phyloP scores from a whole-genome alignment of 257 asterid species.

The Primulina huaijiensis region DNA sequence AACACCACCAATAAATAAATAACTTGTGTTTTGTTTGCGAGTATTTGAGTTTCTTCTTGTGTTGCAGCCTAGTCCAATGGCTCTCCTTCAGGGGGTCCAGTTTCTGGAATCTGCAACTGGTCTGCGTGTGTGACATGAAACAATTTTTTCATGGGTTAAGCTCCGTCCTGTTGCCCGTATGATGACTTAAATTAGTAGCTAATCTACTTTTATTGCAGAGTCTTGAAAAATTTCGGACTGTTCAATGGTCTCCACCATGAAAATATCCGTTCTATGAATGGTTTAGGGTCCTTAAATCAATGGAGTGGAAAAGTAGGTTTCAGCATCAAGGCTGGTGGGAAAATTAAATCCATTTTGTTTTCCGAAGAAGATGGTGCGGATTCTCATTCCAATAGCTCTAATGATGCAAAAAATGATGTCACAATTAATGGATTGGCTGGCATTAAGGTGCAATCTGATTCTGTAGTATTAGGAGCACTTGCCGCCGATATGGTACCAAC shows the following conservation, averaged over 20 bases:
- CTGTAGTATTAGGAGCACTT: conserved; percentile 55
- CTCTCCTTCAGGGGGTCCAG: background rate
- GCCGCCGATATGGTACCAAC: conserved; percentile 63
- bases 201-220: conserved; percentile 26
- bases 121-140: background rate
- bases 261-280: conserved; percentile 35
- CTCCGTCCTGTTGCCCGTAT: background rate
- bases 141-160: background rate
- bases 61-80: conserved; percentile 5
- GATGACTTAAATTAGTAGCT: conserved; percentile 5
- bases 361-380: conserved; percentile 50
- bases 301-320: conserved; percentile 38
- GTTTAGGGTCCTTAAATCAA: conserved; percentile 39
- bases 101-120: background rate
- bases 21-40: conserved; percentile 1
- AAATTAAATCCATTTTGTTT: conserved; percentile 43
- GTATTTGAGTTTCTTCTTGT: background rate
- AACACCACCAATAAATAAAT: background rate
- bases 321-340: conserved; percentile 38
- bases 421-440: conserved; percentile 47
- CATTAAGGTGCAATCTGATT: conserved; percentile 55
- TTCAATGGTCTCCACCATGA: conserved; percentile 49
- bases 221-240: conserved; percentile 37
- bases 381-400: conserved; percentile 32
- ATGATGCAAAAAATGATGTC: conserved; percentile 32